These are phyloP conservation scores for Letharia columbiana DNA, from an alignment of 495 filamentous ascomycete species.

Conservation along the genomic window DNA sequence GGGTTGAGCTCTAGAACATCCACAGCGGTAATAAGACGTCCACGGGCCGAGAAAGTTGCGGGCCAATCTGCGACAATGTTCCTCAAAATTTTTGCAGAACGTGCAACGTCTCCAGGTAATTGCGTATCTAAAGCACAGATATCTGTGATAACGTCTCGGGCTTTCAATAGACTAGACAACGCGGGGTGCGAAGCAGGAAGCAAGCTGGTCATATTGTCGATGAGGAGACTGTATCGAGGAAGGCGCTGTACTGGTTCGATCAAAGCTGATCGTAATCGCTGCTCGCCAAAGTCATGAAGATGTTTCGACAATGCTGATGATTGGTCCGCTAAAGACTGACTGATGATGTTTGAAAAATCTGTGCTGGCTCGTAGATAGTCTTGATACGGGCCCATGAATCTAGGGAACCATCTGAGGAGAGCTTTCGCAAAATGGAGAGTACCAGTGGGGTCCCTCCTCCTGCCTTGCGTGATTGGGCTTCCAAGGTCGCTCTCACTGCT, in stretches of 20 bases:
- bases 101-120: conserved; percentile 52
- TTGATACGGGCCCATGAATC: conserved; percentile 79
- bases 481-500: conserved; percentile 33
- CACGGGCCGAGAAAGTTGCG: conserved; percentile 55
- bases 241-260: conserved; percentile 96
- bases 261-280: conserved; percentile 78
- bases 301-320: conserved; percentile 71
- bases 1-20: conserved; percentile 71
- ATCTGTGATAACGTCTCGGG: conserved; percentile 82
- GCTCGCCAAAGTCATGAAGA: conserved; percentile 80
- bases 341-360: conserved; percentile 72
- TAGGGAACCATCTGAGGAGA: conserved; percentile 81
- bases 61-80: conserved; percentile 79
- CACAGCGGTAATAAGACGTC: conserved; percentile 74
- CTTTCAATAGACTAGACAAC: conserved; percentile 67
- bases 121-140: conserved; percentile 83
- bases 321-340: conserved; percentile 57
- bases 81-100: conserved; percentile 61
- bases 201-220: conserved; percentile 83
- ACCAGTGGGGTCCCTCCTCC: conserved; percentile 61
- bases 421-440: conserved; percentile 64
- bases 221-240: conserved; percentile 88
- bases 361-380: conserved; percentile 83
- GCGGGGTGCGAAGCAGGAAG: conserved; percentile 79
- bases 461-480: conserved; percentile 37